Evolutionary conservation across 768 basidiomycete species (phyloP).

Genomic region (Pseudohyphozyma bogoriensis): DNA sequence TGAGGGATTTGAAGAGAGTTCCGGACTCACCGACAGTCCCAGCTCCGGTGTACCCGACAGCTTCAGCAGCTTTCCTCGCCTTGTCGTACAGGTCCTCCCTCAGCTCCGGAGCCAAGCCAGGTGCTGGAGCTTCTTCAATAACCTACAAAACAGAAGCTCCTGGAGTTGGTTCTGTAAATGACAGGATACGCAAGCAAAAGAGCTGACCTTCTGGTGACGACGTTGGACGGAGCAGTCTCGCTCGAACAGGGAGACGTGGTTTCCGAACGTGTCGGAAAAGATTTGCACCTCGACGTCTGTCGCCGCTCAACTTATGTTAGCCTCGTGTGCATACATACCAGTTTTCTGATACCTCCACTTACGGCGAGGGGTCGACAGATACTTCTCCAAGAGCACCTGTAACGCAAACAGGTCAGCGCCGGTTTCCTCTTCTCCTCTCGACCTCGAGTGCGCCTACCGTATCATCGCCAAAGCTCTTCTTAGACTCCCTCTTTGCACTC

Average conservation of each 20-base stretch:
- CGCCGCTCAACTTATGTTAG: neutral
- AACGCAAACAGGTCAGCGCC: too few species aligned
- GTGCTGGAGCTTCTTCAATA: constrained; percentile 81
- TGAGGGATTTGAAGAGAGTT: neutral
- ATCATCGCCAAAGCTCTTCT: constrained; percentile 78
- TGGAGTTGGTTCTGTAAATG: too few species aligned
- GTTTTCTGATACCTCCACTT: neutral
- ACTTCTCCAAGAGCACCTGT: constrained; percentile 78
- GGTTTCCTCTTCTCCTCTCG: too few species aligned
- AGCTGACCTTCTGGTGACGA: constrained; percentile 82
- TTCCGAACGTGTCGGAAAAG: constrained; percentile 73
- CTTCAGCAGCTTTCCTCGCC: constrained; percentile 83
- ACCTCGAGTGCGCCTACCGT: neutral
- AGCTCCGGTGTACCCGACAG: constrained; percentile 82
- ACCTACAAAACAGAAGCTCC: too few species aligned
- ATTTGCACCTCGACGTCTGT: constrained; percentile 75
- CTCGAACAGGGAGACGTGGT: constrained; percentile 88
- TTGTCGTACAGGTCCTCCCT: constrained; percentile 71
- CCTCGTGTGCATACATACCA: neutral
- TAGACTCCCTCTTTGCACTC: constrained; percentile 80
- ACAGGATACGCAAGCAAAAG: too few species aligned
- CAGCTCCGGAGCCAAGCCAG: constrained; percentile 67
- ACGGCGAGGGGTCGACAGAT: constrained; percentile 42
- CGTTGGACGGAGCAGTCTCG: constrained; percentile 29
- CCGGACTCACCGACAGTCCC: constrained; percentile 53